These are phyloP conservation scores for Paraglomus brasilianum DNA, from an alignment of 192 early-diverging fungal species.

Conservation along the genomic window DNA sequence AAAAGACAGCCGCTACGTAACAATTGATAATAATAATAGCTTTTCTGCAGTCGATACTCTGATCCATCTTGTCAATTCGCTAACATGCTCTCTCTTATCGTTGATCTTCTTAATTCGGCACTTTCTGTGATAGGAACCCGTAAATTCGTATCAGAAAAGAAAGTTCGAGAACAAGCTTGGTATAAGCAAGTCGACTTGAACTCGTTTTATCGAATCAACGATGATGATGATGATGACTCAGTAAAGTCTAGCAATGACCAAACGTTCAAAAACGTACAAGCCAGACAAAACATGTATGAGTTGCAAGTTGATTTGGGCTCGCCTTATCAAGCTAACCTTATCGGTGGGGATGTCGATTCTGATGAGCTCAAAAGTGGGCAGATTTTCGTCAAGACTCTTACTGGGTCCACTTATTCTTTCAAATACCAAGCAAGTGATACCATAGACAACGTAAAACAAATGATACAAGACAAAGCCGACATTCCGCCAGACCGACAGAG, in stretches of 20 bases:
- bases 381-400: constrained; percentile 8
- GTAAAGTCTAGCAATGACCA: too few species aligned
- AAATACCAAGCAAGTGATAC: constrained; percentile 72
- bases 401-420: constrained; percentile 81
- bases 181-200: constrained; percentile 9
- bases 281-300: too few species aligned
- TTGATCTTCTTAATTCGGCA: constrained; percentile 1
- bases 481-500: constrained; percentile 70
- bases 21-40: too few species aligned
- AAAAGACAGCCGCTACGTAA: too few species aligned
- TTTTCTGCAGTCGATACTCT: too few species aligned
- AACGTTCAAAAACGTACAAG: too few species aligned
- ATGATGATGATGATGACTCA: neutral
- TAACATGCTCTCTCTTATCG: neutral
- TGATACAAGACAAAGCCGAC: constrained; percentile 79
- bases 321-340: neutral
- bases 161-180: neutral
- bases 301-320: neutral
- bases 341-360: neutral
- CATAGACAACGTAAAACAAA: constrained; percentile 77
- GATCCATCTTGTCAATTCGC: too few species aligned
- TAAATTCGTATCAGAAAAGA: neutral
- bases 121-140: neutral
- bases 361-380: neutral
- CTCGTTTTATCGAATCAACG: neutral